Conservation (phyloP, 2,329 filamentous ascomycete species). For the Aspergillus sp. region DNA sequence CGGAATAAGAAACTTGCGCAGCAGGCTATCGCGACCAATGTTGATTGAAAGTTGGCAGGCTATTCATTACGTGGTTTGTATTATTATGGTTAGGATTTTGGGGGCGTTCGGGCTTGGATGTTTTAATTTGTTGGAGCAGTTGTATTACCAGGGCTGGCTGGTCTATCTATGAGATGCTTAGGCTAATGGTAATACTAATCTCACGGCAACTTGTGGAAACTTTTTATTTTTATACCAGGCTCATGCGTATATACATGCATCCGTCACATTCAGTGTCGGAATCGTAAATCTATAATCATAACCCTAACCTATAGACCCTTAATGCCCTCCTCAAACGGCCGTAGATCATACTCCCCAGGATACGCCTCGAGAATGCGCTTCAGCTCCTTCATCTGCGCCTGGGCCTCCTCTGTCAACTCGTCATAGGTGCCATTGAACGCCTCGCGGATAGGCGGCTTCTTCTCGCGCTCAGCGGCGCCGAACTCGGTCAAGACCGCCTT, state of each 20-base stretch:
- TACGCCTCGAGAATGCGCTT: slow-evolving; percentile 72
- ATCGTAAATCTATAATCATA: too few relatives aligned
- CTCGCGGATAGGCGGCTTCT: slow-evolving; percentile 44
- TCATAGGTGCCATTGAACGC: slow-evolving; percentile 85
- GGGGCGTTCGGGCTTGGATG: too few relatives aligned
- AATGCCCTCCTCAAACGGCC: slow-evolving; percentile 64
- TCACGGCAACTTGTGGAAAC: too few relatives aligned
- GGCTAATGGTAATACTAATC: not conserved
- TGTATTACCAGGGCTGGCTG: too few relatives aligned
- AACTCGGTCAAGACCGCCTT: slow-evolving; percentile 79
- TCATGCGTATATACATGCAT: too few relatives aligned
- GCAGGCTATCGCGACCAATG: slow-evolving; percentile 26
- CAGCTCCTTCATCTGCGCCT: slow-evolving; percentile 65
- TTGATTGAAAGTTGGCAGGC: too few relatives aligned
- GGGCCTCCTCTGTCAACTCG: slow-evolving; percentile 68
- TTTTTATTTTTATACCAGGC: too few relatives aligned
- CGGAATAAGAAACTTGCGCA: slow-evolving; percentile 36
- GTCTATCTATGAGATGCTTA: too few relatives aligned
- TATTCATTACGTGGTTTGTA: too few relatives aligned
- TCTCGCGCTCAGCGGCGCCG: slow-evolving; percentile 54
- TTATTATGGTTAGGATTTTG: slow-evolving; percentile 2
- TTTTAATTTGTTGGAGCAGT: too few relatives aligned
- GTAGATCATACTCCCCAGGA: slow-evolving; percentile 82
- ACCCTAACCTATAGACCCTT: too few relatives aligned
- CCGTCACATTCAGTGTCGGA: too few relatives aligned